Evolutionary conservation across 495 filamentous ascomycete species (phyloP).

Genomic region (Hypoxylon perforatum): DNA sequence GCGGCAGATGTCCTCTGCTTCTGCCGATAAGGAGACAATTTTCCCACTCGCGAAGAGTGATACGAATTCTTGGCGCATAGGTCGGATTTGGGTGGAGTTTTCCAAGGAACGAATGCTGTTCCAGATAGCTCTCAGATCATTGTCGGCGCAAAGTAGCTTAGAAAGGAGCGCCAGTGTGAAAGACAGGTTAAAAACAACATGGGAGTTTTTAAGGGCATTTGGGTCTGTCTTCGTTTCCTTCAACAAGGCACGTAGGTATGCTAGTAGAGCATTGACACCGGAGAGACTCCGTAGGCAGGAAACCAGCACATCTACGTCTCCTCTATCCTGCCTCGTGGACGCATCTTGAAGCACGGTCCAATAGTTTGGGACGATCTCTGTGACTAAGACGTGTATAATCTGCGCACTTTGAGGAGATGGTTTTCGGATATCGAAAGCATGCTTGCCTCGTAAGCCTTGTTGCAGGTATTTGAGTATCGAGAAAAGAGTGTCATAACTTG

Average conservation of each 20-base stretch:
- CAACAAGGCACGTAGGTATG: slow-evolving; percentile 66
- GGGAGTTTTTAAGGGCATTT: slow-evolving; percentile 46
- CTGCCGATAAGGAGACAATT: slow-evolving; percentile 76
- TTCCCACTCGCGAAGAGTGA: slow-evolving; percentile 74
- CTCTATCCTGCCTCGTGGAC: slow-evolving; percentile 41
- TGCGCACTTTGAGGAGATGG: slow-evolving; percentile 74
- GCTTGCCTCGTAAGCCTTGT: slow-evolving; percentile 43
- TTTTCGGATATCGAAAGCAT: slow-evolving; percentile 68
- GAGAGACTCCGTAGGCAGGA: slow-evolving; percentile 76
- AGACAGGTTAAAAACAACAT: slow-evolving; percentile 55
- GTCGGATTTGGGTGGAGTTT: slow-evolving; percentile 24
- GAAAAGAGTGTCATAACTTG: slow-evolving; percentile 67
- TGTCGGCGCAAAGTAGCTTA: slow-evolving; percentile 64
- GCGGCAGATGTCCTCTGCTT: slow-evolving; percentile 70
- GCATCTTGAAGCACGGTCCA: slow-evolving; percentile 72
- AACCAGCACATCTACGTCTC: slow-evolving; percentile 60
- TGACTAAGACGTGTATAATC: slow-evolving; percentile 75
- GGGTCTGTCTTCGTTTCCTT: slow-evolving; percentile 55
- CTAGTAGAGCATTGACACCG: slow-evolving; percentile 75
- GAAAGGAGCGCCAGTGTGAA: slow-evolving; percentile 49
- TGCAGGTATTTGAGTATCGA: slow-evolving; percentile 64
- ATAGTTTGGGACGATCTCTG: slow-evolving; percentile 77
- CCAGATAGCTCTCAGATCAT: slow-evolving; percentile 67
- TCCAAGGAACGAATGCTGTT: slow-evolving; percentile 15
- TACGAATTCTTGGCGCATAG: slow-evolving; percentile 55